Evolutionary conservation across 768 basidiomycete genomes (phyloP).

Genomic region (Leccinum ochraceum): DNA sequence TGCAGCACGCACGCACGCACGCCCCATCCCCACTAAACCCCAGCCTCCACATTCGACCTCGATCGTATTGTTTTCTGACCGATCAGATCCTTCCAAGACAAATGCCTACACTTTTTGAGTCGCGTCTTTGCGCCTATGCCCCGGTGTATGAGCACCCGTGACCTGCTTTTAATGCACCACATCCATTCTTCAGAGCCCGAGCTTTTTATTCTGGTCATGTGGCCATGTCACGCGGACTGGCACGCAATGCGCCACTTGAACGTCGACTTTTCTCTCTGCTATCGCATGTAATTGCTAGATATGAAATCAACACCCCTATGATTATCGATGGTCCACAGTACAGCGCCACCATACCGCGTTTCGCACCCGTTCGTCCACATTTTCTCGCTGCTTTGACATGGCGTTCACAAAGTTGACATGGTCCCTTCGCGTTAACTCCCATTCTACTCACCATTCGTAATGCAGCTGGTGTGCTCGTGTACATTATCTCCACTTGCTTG

Average conservation of each 20-base stretch:
- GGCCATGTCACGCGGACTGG: conserved; percentile 4
- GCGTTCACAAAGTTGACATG: conserved; percentile 6
- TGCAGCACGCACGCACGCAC: conserved; percentile 7
- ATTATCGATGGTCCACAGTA: conserved; percentile 23
- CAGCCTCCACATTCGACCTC: conserved; percentile 6
- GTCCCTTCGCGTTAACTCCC: conserved; percentile 10
- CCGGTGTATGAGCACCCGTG: conserved; percentile 9
- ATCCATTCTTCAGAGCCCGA: conserved; percentile 16
- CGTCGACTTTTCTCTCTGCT: conserved; percentile 13
- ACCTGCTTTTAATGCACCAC: conserved; percentile 13
- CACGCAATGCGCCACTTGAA: conserved; percentile 14
- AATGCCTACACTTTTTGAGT: not conserved
- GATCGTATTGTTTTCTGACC: conserved; percentile 5
- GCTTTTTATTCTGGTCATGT: not conserved
- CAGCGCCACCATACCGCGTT: conserved; percentile 7
- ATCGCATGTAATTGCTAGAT: conserved; percentile 22
- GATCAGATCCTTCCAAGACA: conserved; percentile 22
- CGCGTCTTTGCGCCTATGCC: conserved; percentile 11
- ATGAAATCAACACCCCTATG: conserved; percentile 31
- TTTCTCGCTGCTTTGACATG: conserved; percentile 2
- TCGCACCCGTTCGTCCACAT: conserved; percentile 16
- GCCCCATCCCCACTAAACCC: conserved; percentile 14
- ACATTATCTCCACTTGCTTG: conserved; percentile 5
- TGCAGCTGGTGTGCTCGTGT: conserved; percentile 8
- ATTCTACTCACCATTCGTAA: conserved; percentile 5